Evolutionary conservation across 1,284 basidiomycete species (phyloP), one percentile per base, ranked within the genome.

Genomic region (Sporisorium graminicola): DNA sequence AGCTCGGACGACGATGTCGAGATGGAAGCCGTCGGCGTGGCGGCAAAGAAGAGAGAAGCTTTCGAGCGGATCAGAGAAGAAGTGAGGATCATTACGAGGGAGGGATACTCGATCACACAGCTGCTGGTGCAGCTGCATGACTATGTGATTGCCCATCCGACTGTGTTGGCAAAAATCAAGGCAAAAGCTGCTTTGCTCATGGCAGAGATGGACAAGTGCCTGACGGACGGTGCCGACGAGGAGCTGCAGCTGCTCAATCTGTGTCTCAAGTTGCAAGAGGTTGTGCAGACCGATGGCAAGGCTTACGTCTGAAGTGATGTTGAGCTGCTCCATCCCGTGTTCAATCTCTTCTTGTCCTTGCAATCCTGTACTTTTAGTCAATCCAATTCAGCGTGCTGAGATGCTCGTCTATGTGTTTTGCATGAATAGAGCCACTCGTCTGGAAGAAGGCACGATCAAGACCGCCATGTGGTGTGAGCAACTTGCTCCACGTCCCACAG

Each of bases 151-250:
- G 88, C 90, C 7, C 92, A 98, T 84, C 92, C 93, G 1, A 90
- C 91, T 0, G 87, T 99, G 65, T 90, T 90, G 40, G 91, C 93
- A 14, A 89, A 91, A 44, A 91, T 93, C 75, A 99, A 99, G 86
- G 90, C 94, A 1, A 88, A 88, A 31, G 93, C 93, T 72, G 93
- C 93, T 1, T 87, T 98, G 20, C 90, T 91, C 9, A 92, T 99
- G 72, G 96, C 95, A 4, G 94, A 96, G 85, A 94, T 94, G 42
- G 97, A 99, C 88, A 98, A 99, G 86, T 94, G 93, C 0, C 87
- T 99, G 47, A 94, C 93, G 74, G 96, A 99, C 80, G 97, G 97
- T 1, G 95, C 94, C n/a, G 96, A 99, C 81, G 97, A 99, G 86
- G 95, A 98, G 86, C 88, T 99, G 42, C 98, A 97, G 91, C 90